Conservation (phyloP, 177 flowering plant genomes). For the Vitis hybrid region DNA sequence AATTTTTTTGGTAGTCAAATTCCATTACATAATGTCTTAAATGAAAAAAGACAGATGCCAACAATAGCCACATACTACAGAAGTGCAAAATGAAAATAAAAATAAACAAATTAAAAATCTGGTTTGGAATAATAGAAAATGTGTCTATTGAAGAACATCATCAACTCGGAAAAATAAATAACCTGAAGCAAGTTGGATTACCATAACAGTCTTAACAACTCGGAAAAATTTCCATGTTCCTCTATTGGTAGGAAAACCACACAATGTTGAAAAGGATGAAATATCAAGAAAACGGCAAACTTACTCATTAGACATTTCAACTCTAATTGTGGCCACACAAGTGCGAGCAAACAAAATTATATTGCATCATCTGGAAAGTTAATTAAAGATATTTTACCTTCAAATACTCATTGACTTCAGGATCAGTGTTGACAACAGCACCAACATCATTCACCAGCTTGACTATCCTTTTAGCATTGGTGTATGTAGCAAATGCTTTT, state of each 20-base stretch:
- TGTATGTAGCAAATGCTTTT: slow-evolving; percentile 96
- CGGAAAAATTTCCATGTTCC: background rate
- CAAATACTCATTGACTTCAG: slow-evolving; percentile 75
- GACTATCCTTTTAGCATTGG: slow-evolving; percentile 96
- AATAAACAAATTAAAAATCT: no score
- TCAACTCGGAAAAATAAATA: no score
- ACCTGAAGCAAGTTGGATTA: background rate
- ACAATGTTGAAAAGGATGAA: background rate
- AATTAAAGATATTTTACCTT: slow-evolving; percentile 49
- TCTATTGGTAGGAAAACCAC: background rate
- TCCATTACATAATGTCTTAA: background rate
- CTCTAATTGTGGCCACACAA: background rate
- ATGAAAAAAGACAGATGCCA: background rate
- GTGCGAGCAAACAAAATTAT: background rate
- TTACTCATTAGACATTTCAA: background rate
- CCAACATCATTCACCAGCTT: slow-evolving; percentile 94
- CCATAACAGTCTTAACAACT: background rate
- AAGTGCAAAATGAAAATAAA: no score
- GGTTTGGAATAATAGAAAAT: no score
- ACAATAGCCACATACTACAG: no score
- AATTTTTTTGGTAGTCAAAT: no score
- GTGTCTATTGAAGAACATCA: no score
- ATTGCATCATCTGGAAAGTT: no score
- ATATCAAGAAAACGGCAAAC: background rate
- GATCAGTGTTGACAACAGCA: slow-evolving; percentile 83